phyloP scores from a whole-genome alignment of 208 protist genomes.

The Acanthamoeba castellanii region DNA sequence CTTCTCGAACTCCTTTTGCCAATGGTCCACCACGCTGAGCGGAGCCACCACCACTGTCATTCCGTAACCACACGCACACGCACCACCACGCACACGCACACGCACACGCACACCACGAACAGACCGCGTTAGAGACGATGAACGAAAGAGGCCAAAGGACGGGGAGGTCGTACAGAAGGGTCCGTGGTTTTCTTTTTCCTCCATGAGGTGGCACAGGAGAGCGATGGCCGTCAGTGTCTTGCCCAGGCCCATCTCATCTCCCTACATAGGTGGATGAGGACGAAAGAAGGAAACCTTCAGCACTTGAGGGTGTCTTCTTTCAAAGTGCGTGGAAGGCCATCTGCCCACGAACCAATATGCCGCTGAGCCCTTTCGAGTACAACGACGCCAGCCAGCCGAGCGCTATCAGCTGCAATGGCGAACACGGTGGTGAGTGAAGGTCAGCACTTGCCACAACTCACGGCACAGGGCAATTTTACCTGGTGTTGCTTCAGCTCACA shows the following conservation, averaged over 20 bases:
- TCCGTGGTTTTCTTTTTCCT: constrained; percentile 90
- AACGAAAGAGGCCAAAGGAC: not conserved
- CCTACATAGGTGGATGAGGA: constrained; percentile 91
- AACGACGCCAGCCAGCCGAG: constrained; percentile 95
- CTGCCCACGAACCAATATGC: constrained; percentile 90
- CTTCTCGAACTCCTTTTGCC: constrained; percentile 95
- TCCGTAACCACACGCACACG: constrained; percentile 87
- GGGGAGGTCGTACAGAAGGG: constrained; percentile 93
- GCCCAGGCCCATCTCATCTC: constrained; percentile 98
- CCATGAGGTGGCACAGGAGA: constrained; percentile 94
- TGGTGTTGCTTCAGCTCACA: constrained; percentile 40
- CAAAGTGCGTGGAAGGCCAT: not conserved
- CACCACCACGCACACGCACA: constrained; percentile 66
- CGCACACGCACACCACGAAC: no score
- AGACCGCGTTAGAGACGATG: not conserved
- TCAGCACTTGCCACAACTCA: not conserved
- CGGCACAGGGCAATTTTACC: not conserved
- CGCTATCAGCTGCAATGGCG: constrained; percentile 92
- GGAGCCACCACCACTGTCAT: constrained; percentile 96
- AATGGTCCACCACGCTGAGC: constrained; percentile 97
- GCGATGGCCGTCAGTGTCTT: constrained; percentile 98
- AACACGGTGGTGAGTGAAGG: no score
- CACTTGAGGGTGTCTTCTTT: not conserved
- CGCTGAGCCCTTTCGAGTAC: constrained; percentile 91
- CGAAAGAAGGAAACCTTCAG: not conserved